Percentiles rank a stretch among this genome's conserved stretches.
Conservation (phyloP, 331 rosid species). For the Stylosanthes scabra region DNA sequence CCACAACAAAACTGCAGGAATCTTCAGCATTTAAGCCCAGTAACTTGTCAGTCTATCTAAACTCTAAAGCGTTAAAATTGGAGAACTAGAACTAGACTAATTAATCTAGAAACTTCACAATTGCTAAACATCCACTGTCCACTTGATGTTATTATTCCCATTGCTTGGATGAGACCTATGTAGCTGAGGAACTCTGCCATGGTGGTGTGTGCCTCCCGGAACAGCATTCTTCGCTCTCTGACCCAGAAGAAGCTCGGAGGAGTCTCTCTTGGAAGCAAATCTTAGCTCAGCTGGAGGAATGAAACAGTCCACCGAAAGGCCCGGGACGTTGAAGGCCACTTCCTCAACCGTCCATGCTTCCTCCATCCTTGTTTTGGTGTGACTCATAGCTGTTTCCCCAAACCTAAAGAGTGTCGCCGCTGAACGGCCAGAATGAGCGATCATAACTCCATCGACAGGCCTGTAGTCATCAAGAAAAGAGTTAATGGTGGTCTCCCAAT, state of each 20-base stretch:
- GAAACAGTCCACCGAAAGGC: constrained; percentile 93
- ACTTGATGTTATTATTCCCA: constrained; percentile 48
- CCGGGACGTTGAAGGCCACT: constrained; percentile 96
- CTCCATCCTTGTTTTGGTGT: constrained; percentile 97
- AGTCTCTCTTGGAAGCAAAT: constrained; percentile 84
- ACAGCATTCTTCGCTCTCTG: constrained; percentile 59
- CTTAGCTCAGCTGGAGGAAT: constrained; percentile 96
- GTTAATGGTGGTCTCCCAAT: constrained; percentile 99
- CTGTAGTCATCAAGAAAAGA: constrained; percentile 92
- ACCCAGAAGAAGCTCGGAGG: constrained; percentile 80
- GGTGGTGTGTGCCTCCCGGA: constrained; percentile 61
- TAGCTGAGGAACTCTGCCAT: constrained; percentile 47
- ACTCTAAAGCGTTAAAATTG: constrained; percentile 36
- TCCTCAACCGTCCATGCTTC: constrained; percentile 99
- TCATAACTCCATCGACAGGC: constrained; percentile 92
- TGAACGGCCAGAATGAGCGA: constrained; percentile 95
- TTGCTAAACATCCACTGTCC: constrained; percentile 59
- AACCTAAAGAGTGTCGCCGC: constrained; percentile 96
- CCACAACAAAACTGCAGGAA: constrained; percentile 44
- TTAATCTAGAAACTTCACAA: constrained; percentile 30
- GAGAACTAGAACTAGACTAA: constrained; percentile 47
- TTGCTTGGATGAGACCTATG: constrained; percentile 50
- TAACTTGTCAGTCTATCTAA: constrained; percentile 43
- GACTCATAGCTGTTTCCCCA: constrained; percentile 99
- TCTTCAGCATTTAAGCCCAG: constrained; percentile 44